These are phyloP conservation scores for Zizania palustris DNA, from an alignment of 202 grass and related monocot species.

Conservation along the genomic window DNA sequence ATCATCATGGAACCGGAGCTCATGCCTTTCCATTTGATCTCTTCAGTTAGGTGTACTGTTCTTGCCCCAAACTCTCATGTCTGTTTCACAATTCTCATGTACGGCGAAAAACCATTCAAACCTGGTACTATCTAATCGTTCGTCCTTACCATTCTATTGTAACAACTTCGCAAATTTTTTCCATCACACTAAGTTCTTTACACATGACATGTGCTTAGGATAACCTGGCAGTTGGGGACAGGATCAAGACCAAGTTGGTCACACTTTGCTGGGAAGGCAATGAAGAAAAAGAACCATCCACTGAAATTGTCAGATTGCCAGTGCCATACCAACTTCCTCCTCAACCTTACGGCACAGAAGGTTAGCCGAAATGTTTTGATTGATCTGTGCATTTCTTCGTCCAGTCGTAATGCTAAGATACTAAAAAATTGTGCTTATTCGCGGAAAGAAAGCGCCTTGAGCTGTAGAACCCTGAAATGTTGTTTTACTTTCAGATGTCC, in stretches of 20 bases:
- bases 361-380: constrained; percentile 31
- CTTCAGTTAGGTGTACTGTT: constrained; percentile 84
- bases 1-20: not conserved
- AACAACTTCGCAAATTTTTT: not conserved
- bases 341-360: constrained; percentile 59
- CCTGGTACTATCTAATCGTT: constrained; percentile 39
- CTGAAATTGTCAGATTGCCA: constrained; percentile 63
- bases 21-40: constrained; percentile 22
- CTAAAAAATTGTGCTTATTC: too few relatives aligned
- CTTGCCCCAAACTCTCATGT: constrained; percentile 60
- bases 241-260: constrained; percentile 62
- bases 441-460: not conserved
- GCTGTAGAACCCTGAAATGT: constrained; percentile 2
- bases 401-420: too few relatives aligned
- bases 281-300: constrained; percentile 33
- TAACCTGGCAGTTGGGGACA: constrained; percentile 18
- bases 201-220: constrained; percentile 32
- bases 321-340: constrained; percentile 92
- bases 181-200: not conserved
- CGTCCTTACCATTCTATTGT: constrained; percentile 13
- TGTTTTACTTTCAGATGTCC: constrained; percentile 57
- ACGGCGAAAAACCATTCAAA: constrained; percentile 39
- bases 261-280: constrained; percentile 65
- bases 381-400: too few relatives aligned
- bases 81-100: constrained; percentile 59